Percentiles rank a stretch among this genome's conserved stretches.
Evolutionary conservation across 2,329 filamentous ascomycete species (phyloP).

Genomic region (Thielaviopsis musarum): DNA sequence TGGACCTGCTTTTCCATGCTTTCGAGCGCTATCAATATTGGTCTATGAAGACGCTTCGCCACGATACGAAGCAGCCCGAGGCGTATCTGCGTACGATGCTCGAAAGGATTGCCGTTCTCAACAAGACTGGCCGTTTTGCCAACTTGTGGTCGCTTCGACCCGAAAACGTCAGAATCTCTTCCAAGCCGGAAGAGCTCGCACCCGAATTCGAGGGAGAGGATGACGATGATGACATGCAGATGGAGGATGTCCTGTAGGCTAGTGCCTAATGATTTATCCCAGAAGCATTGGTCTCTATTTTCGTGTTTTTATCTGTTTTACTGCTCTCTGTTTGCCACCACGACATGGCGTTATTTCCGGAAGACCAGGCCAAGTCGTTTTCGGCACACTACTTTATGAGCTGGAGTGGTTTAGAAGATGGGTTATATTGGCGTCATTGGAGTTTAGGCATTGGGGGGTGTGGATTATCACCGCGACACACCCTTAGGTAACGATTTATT

Average conservation of each 20-base stretch:
- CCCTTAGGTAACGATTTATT: background rate
- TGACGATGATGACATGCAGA: constrained; percentile 50
- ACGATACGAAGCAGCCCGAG: constrained; percentile 69
- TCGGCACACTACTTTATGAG: background rate
- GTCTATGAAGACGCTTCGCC: constrained; percentile 77
- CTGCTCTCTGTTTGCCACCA: background rate
- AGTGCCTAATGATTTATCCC: background rate
- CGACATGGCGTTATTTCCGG: background rate
- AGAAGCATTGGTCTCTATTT: too few species aligned
- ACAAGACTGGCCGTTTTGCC: constrained; percentile 69
- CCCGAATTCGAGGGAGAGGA: constrained; percentile 43
- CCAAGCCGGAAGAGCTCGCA: constrained; percentile 21
- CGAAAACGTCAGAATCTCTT: constrained; percentile 35
- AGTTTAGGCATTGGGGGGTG: background rate
- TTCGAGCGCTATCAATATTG: constrained; percentile 84
- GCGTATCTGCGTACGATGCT: constrained; percentile 78
- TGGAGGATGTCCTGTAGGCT: constrained; percentile 50
- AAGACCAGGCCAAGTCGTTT: background rate
- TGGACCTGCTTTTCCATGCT: constrained; percentile 68
- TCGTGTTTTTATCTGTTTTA: background rate
- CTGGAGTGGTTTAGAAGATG: background rate
- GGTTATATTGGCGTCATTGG: background rate
- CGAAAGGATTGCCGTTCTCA: constrained; percentile 64
- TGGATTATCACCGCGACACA: background rate
- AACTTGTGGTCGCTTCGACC: constrained; percentile 71